phyloP scores from a whole-genome alignment of 768 basidiomycete genomes.

The Thelephora ganbajun region DNA sequence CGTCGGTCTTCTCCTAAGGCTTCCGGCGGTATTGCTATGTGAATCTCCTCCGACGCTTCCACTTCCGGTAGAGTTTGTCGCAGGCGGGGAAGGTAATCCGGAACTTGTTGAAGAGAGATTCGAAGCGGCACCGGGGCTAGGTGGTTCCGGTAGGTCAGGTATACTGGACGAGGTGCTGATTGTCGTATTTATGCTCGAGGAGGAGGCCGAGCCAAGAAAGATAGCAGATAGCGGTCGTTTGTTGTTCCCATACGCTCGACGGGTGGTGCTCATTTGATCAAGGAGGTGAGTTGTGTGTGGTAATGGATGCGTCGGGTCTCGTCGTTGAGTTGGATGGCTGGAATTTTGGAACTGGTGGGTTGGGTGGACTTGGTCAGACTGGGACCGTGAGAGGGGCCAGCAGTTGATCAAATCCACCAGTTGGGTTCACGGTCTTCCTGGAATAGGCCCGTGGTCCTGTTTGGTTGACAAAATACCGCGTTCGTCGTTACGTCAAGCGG shows the following conservation, averaged over 20 bases:
- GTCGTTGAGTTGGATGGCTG: too few species aligned
- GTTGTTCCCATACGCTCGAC: slow-evolving; percentile 11
- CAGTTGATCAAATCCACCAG: too few species aligned
- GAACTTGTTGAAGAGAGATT: slow-evolving; percentile 31
- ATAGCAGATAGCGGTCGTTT: slow-evolving; percentile 50
- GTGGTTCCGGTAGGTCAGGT: slow-evolving; percentile 60
- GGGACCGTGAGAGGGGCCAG: too few species aligned
- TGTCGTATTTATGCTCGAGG: slow-evolving; percentile 1
- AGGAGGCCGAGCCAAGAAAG: slow-evolving; percentile 33
- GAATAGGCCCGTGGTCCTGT: too few species aligned
- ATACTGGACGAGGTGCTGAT: slow-evolving; percentile 28
- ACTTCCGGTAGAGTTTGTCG: slow-evolving; percentile 75
- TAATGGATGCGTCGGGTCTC: slow-evolving; percentile 7
- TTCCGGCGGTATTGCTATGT: slow-evolving; percentile 21
- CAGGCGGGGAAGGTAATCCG: slow-evolving; percentile 72
- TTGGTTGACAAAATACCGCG: too few species aligned
- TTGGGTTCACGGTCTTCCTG: too few species aligned
- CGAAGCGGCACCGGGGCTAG: slow-evolving; percentile 34
- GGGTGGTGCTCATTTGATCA: too few species aligned
- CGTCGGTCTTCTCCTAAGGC: slow-evolving; percentile 21
- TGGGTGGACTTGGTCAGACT: too few species aligned
- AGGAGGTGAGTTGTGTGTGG: slow-evolving; percentile 1
- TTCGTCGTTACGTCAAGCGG: too few species aligned
- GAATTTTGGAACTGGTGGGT: too few species aligned
- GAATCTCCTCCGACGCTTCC: slow-evolving; percentile 53